Evolutionary conservation across 164 flowering plant genomes (phyloP).

Genomic region (Aristolochia fimbriata): DNA sequence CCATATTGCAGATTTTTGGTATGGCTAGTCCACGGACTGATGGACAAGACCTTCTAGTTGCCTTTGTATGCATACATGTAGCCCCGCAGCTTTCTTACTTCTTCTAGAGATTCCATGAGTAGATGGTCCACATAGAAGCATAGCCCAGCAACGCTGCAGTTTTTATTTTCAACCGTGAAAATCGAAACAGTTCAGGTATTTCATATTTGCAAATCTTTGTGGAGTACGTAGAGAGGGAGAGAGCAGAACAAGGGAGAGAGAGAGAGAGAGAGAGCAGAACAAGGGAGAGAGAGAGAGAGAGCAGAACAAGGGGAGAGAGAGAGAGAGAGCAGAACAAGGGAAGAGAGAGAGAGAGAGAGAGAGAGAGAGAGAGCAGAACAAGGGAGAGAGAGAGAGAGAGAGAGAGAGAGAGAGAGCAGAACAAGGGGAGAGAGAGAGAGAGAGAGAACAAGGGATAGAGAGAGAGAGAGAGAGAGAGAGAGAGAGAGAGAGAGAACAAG

Average conservation of each 20-base stretch:
- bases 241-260: no score
- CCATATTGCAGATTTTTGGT: no score
- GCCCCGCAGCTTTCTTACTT: constrained; percentile 62
- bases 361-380: constrained; percentile 3
- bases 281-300: background rate
- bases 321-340: no score
- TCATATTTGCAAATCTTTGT: background rate
- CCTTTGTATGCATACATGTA: constrained; percentile 85
- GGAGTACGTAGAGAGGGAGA: background rate
- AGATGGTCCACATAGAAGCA: constrained; percentile 73
- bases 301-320: no score
- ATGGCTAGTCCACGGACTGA: no score
- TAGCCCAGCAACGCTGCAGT: constrained; percentile 61
- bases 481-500: background rate
- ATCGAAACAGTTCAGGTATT: background rate
- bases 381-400: background rate
- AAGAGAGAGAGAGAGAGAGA: background rate
- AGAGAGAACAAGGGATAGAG: background rate
- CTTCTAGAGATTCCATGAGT: constrained; percentile 58
- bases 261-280: background rate
- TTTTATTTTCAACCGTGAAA: constrained; percentile 7
- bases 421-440: constrained; percentile 3
- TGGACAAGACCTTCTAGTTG: constrained; percentile 10
- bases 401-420: constrained; percentile 1
- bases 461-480: background rate